phyloP scores from a whole-genome alignment of 768 basidiomycete species.

The Paxillus rubicundulus region DNA sequence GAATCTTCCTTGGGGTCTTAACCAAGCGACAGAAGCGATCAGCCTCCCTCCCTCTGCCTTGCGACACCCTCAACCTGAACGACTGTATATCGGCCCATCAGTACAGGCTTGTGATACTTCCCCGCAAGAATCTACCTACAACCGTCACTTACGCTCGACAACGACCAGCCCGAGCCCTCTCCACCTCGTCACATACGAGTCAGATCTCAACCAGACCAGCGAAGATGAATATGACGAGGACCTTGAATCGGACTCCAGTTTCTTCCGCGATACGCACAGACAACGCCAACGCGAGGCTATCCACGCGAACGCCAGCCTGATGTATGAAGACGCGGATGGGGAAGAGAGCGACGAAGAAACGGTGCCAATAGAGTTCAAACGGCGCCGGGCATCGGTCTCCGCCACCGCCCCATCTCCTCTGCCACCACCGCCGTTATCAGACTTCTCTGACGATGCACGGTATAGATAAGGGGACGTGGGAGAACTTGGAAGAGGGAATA shows the following conservation, averaged over 20 bases:
- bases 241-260: constrained; percentile 33
- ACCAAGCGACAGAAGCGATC: constrained; percentile 22
- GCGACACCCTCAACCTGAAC: constrained; percentile 34
- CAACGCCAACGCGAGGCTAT: constrained; percentile 24
- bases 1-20: constrained; percentile 35
- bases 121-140: constrained; percentile 19
- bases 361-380: constrained; percentile 34
- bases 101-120: constrained; percentile 25
- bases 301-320: constrained; percentile 32
- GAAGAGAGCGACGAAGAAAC: constrained; percentile 39
- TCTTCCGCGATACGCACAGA: constrained; percentile 31
- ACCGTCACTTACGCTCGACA: constrained; percentile 29
- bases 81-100: constrained; percentile 18
- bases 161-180: constrained; percentile 42
- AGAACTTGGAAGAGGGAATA: neutral
- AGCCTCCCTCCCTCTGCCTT: constrained; percentile 16
- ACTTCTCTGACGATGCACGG: constrained; percentile 15
- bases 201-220: constrained; percentile 28
- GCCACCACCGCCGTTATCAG: constrained; percentile 14
- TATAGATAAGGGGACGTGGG: constrained; percentile 9
- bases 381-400: constrained; percentile 33
- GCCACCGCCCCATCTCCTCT: constrained; percentile 24
- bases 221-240: constrained; percentile 32
- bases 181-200: constrained; percentile 32
- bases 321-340: constrained; percentile 27